These are phyloP conservation scores for Lepidium aucheri DNA, from an alignment of 345 rosid genomes.

Conservation along the genomic window DNA sequence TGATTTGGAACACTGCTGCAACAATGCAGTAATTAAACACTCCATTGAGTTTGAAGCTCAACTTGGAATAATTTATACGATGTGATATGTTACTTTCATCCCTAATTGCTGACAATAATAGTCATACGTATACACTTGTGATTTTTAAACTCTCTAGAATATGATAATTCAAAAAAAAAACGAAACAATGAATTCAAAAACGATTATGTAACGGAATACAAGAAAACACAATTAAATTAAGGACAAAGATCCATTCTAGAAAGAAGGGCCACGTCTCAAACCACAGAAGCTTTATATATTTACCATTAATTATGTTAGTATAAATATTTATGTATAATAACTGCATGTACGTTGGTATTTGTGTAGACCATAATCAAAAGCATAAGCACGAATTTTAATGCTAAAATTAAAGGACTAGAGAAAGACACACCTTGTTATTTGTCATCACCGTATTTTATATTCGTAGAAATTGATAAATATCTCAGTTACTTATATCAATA, in stretches of 20 bases:
- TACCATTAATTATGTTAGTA: constrained; percentile 12
- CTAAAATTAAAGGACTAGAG: constrained; percentile 23
- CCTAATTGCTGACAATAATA: background rate
- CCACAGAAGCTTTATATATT: constrained; percentile 17
- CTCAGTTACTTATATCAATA: background rate
- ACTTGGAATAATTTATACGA: background rate
- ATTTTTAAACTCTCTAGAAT: background rate
- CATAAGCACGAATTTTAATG: constrained; percentile 29
- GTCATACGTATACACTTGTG: background rate
- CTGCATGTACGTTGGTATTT: constrained; percentile 22
- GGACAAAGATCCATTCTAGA: constrained; percentile 28
- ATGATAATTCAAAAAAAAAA: background rate
- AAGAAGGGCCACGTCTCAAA: constrained; percentile 28
- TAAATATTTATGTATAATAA: constrained; percentile 2
- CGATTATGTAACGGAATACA: background rate
- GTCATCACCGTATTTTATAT: constrained; percentile 12
- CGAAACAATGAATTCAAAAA: background rate
- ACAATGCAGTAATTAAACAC: too few relatives aligned
- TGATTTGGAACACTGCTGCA: too few relatives aligned
- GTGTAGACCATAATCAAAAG: constrained; percentile 27
- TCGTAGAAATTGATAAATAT: background rate
- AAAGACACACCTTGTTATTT: constrained; percentile 24
- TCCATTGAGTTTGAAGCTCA: background rate
- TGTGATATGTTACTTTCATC: background rate
- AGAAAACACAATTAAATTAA: background rate